phyloP scores from a whole-genome alignment of 2,329 filamentous ascomycete genomes.

The Trichoderma sp. region DNA sequence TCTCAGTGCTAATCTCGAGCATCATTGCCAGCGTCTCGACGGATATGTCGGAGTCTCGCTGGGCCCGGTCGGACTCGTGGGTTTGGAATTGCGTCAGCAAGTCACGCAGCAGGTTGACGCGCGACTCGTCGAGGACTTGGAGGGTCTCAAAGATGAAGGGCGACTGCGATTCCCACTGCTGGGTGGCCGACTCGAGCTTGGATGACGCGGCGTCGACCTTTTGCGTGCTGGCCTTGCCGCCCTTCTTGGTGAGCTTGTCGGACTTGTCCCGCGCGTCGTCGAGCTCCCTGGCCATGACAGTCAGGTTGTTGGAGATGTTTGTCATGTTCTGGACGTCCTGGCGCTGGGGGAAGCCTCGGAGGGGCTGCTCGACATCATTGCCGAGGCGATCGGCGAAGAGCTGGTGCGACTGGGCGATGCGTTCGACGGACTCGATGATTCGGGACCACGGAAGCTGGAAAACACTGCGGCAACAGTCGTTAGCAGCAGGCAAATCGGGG shows the following conservation, averaged over 20 bases:
- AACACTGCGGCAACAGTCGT: conserved; percentile 56
- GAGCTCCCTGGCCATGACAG: conserved; percentile 77
- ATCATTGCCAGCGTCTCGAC: conserved; percentile 79
- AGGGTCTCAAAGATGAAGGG: conserved; percentile 93
- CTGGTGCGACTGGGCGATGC: conserved; percentile 80
- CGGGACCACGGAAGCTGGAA: conserved; percentile 90
- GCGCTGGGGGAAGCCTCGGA: conserved; percentile 70
- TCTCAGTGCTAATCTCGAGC: conserved; percentile 80
- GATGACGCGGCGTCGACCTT: conserved; percentile 74
- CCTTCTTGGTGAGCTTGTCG: conserved; percentile 81
- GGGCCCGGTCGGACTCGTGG: conserved; percentile 83
- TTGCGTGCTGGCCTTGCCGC: conserved; percentile 68
- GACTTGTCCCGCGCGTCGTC: conserved; percentile 79
- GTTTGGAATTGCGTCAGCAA: conserved; percentile 90
- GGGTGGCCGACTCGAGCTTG: conserved; percentile 72
- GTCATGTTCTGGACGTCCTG: conserved; percentile 80
- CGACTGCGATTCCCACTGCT: conserved; percentile 91
- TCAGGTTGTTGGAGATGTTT: conserved; percentile 77
- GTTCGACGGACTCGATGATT: conserved; percentile 75
- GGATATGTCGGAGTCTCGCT: conserved; percentile 69
- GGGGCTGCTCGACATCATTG: conserved; percentile 78
- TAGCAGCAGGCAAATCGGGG: not conserved
- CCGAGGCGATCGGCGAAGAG: conserved; percentile 79
- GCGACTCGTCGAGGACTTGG: conserved; percentile 84
- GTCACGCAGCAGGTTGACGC: conserved; percentile 86